Evolutionary conservation across 2,329 filamentous ascomycete genomes (phyloP).

Genomic region (Sclerotinia trifoliorum): DNA sequence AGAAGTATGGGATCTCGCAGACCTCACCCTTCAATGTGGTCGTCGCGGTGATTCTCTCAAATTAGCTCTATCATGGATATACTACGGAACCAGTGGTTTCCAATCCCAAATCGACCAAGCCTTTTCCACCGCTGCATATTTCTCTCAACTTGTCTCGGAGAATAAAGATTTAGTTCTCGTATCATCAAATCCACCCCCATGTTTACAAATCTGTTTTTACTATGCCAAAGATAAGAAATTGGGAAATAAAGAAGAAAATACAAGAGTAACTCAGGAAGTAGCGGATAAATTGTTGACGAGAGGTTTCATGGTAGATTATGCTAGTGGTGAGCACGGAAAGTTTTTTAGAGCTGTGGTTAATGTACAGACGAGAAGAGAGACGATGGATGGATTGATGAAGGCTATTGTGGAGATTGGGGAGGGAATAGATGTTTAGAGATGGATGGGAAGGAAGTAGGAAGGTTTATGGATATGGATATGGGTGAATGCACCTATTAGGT

Average conservation of each 20-base stretch:
- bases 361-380: slow-evolving; percentile 56
- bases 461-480: no score
- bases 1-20: slow-evolving; percentile 84
- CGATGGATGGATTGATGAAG: slow-evolving; percentile 60
- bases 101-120: slow-evolving; percentile 67
- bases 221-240: slow-evolving; percentile 60
- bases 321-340: slow-evolving; percentile 54
- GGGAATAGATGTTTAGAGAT: slow-evolving; percentile 4
- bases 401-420: slow-evolving; percentile 49
- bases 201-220: slow-evolving; percentile 94
- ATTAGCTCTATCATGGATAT: slow-evolving; percentile 83
- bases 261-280: slow-evolving; percentile 54
- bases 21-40: slow-evolving; percentile 91
- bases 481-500: no score
- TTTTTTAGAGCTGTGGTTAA: slow-evolving; percentile 72
- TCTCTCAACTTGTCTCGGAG: slow-evolving; percentile 59
- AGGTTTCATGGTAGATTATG: slow-evolving; percentile 66
- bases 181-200: slow-evolving; percentile 74
- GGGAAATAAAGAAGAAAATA: slow-evolving; percentile 47
- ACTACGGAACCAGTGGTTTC: slow-evolving; percentile 79
- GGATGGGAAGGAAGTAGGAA: background rate
- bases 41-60: slow-evolving; percentile 83
- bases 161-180: slow-evolving; percentile 67
- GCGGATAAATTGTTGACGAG: slow-evolving; percentile 52
- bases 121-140: slow-evolving; percentile 67